phyloP scores from a whole-genome alignment of 495 filamentous ascomycete genomes.

The Neurospora sp. region DNA sequence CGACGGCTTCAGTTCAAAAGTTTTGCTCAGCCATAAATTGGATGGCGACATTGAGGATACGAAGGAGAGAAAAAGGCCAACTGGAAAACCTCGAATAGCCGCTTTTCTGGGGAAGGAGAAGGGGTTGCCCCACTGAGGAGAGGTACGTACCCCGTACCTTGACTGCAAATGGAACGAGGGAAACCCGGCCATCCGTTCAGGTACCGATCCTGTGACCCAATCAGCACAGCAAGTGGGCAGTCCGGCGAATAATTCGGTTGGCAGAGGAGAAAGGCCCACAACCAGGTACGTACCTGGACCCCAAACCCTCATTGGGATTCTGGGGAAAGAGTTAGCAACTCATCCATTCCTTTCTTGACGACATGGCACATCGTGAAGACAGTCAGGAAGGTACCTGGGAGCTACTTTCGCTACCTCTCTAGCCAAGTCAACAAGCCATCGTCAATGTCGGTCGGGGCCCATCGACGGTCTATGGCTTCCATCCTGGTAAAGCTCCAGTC shows the following conservation, averaged over 20 bases:
- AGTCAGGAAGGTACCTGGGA: not conserved
- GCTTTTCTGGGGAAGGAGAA: constrained; percentile 4
- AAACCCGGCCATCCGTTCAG: constrained; percentile 15
- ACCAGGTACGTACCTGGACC: not conserved
- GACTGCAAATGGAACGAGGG: constrained; percentile 4
- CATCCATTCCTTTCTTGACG: not conserved
- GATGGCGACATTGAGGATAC: not conserved
- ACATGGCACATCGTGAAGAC: not conserved
- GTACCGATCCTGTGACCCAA: constrained; percentile 26
- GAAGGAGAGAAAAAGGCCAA: not conserved
- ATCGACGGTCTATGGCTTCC: not conserved
- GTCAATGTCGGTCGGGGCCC: not conserved
- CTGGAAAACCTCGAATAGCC: constrained; percentile 25
- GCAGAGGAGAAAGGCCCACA: not conserved
- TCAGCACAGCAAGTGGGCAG: constrained; percentile 12
- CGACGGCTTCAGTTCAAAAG: not conserved
- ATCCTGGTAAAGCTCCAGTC: not conserved
- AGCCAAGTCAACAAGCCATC: not conserved
- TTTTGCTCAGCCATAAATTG: not conserved
- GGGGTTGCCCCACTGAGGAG: constrained; percentile 2
- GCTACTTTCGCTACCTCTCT: not conserved
- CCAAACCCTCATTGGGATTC: not conserved
- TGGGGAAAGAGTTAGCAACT: not conserved
- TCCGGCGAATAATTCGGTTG: not conserved
- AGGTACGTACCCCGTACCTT: not conserved